phyloP scores from a whole-genome alignment of 306 rosid species.

The Benincasa hispida region DNA sequence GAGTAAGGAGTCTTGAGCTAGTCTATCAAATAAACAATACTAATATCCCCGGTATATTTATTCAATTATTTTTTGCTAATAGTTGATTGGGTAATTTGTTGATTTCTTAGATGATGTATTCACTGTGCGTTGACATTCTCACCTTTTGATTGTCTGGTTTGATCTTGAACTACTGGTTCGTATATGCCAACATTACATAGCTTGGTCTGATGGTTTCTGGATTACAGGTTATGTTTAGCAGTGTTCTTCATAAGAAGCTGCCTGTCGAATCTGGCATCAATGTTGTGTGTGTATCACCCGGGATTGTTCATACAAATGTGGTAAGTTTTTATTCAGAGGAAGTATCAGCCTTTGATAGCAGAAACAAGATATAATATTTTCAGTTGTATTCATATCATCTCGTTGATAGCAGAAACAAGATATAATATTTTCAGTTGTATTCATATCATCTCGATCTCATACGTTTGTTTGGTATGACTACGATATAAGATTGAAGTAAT shows the following conservation, averaged over 20 bases:
- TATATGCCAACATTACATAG: neutral
- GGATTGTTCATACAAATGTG: constrained; percentile 91
- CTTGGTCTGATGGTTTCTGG: constrained; percentile 6
- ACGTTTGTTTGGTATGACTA: neutral
- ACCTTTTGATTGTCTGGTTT: neutral
- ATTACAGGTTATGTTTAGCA: constrained; percentile 88
- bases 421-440: no score
- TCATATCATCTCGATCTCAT: neutral
- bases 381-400: no score
- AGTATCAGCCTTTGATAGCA: neutral
- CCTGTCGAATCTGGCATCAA: constrained; percentile 77
- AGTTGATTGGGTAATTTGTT: neutral
- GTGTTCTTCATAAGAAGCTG: constrained; percentile 69
- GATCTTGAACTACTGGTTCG: neutral
- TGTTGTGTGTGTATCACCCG: constrained; percentile 84
- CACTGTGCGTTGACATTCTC: neutral
- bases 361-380: neutral
- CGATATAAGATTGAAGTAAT: neutral
- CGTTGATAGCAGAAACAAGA: no score
- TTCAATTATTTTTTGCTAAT: neutral
- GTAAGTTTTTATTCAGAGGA: constrained; percentile 40
- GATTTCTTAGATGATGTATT: neutral
- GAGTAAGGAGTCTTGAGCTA: neutral
- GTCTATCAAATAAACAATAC: neutral
- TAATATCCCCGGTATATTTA: neutral